Evolutionary conservation across 148 eudicot genomes (phyloP), one percentile per base, ranked within the genome.

Genomic region (Fagopyrum tataricum): DNA sequence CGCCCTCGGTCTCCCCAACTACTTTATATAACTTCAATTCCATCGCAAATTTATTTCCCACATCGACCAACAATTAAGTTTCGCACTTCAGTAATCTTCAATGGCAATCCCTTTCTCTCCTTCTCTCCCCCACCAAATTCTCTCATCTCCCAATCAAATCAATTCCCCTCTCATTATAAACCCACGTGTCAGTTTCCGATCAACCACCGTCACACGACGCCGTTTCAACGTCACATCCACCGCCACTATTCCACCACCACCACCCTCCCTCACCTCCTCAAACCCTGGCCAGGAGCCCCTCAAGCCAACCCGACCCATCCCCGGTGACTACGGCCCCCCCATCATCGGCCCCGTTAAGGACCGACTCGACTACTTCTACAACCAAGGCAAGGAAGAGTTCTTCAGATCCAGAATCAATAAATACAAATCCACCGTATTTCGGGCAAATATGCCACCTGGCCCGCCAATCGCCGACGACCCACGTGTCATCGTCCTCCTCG

Each of bases 401-500:
- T 91, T 95, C 90, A 91, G 88, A 20, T 88, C 98, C 0, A 76
- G 93, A 11, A 67, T 85, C 8, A 84, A 87, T 14, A 95, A 91
- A 42, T 78, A 89, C 77, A 80, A 87, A 15, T 95, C 98, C 24
- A 95, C 98, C 0, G 88, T 95, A 14, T 91, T 79, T 72, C 71
- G 96, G 0, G 76, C 90, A 75, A 95, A 95, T 83, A 87, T 95
- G 93, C 98, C 98, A 6, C 98, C 98, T 0, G 98, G 97, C 0
- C 93, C 96, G 0, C 76, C 78, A 37, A 90, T 95, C 7, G 39
- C 97, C 1, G 17, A 70, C 24, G 72, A 86, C 71, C 90, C 98
- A 0, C 79, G 86, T 75, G 98, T 91, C 77, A 81, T 91, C 74
- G 97, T 83, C 42, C 75, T 95, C 18, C 87, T 91, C 24, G 98